phyloP scores from a whole-genome alignment of 768 basidiomycete species.

The Boletus patriciae region DNA sequence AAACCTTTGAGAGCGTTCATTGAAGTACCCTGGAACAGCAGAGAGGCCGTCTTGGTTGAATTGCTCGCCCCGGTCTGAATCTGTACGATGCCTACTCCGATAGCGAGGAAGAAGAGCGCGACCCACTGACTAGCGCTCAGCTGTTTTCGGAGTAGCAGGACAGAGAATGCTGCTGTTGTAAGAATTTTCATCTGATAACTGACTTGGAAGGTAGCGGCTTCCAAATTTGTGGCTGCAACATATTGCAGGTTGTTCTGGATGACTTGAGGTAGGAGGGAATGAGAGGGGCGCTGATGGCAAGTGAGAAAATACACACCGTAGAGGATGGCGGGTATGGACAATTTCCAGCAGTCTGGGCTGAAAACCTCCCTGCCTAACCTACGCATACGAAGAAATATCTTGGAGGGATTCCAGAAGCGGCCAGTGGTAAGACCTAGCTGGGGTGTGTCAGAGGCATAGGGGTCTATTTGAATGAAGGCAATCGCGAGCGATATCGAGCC shows the following conservation, averaged over 20 bases:
- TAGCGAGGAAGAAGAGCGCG: slow-evolving; percentile 77
- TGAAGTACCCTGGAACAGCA: slow-evolving; percentile 42
- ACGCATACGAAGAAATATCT: slow-evolving; percentile 48
- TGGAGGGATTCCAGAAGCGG: slow-evolving; percentile 38
- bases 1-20: slow-evolving; percentile 89
- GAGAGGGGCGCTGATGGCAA: background rate
- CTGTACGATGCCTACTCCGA: slow-evolving; percentile 89
- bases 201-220: slow-evolving; percentile 96
- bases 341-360: slow-evolving; percentile 93
- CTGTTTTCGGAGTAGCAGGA: slow-evolving; percentile 74
- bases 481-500: slow-evolving; percentile 83
- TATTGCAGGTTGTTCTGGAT: slow-evolving; percentile 96
- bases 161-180: slow-evolving; percentile 89
- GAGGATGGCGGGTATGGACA: slow-evolving; percentile 94
- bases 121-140: slow-evolving; percentile 79
- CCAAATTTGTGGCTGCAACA: slow-evolving; percentile 89
- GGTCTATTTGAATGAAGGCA: slow-evolving; percentile 68
- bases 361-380: slow-evolving; percentile 70
- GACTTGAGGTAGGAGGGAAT: slow-evolving; percentile 41
- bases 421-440: slow-evolving; percentile 32
- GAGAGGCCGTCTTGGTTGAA: slow-evolving; percentile 28
- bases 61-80: slow-evolving; percentile 53
- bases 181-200: slow-evolving; percentile 98
- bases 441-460: slow-evolving; percentile 30
- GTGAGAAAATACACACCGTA: slow-evolving; percentile 52